Conservation (phyloP, 768 basidiomycete species). For the Calocybe gangraenosa region DNA sequence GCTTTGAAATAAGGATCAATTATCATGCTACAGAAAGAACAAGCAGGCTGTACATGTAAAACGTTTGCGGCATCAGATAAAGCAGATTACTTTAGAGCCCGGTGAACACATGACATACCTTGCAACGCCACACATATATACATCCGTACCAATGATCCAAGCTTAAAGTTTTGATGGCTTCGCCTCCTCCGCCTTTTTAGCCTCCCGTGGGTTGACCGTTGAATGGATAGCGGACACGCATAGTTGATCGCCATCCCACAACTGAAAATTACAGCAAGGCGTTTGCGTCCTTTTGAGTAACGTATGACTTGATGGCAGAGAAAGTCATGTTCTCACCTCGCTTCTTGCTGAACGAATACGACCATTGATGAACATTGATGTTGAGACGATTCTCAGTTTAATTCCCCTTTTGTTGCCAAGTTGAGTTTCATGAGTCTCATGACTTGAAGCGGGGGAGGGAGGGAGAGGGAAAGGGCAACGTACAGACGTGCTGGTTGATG, state of each 20-base stretch:
- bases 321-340: constrained; percentile 29
- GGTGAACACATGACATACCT: no score
- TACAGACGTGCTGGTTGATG: constrained; percentile 37
- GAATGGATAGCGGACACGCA: constrained; percentile 44
- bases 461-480: constrained; percentile 9
- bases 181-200: constrained; percentile 5
- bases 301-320: neutral
- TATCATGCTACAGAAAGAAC: no score
- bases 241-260: constrained; percentile 37
- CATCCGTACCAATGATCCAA: neutral
- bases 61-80: no score
- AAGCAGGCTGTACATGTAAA: no score
- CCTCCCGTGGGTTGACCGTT: constrained; percentile 27
- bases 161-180: constrained; percentile 5
- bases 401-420: constrained; percentile 38
- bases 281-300: no score
- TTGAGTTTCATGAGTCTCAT: neutral
- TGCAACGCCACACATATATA: neutral
- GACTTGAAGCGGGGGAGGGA: neutral
- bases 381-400: constrained; percentile 37
- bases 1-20: no score
- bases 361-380: constrained; percentile 37
- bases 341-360: constrained; percentile 37
- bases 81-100: no score
- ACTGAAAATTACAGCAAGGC: constrained; percentile 19